A percentile compares a stretch with the other conserved stretches of the same genome.
These are phyloP conservation scores for Sporothrix euskadiensis DNA, from an alignment of 2,329 filamentous ascomycete species.

Conservation along the genomic window DNA sequence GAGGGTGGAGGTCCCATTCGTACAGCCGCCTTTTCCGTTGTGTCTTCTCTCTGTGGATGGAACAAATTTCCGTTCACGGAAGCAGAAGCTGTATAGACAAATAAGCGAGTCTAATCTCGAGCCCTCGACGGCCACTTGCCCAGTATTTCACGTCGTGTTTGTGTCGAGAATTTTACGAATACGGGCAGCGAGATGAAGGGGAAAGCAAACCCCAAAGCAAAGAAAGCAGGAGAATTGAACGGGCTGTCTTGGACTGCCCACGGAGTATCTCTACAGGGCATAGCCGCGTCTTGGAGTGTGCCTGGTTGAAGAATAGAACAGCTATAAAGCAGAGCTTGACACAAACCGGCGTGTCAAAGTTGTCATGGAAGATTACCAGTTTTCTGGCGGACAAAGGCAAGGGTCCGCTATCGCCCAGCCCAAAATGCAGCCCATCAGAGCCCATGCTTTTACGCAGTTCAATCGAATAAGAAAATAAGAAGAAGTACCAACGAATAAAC, in stretches of 20 bases:
- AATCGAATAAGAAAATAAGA: conserved; percentile 17
- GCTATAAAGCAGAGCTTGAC: conserved; percentile 16
- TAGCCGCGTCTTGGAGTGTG: conserved; percentile 14
- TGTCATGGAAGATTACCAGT: background rate
- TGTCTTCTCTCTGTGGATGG: background rate
- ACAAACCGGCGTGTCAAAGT: conserved; percentile 26
- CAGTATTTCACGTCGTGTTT: background rate
- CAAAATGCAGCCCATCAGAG: conserved; percentile 17
- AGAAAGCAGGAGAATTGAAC: background rate
- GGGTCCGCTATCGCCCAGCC: conserved; percentile 11
- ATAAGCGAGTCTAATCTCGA: background rate
- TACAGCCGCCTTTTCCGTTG: background rate
- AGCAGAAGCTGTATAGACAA: background rate
- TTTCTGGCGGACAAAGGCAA: background rate
- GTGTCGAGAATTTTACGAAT: background rate
- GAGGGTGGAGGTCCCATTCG: background rate
- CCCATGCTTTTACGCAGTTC: conserved; percentile 23
- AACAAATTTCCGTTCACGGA: background rate
- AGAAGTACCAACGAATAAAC: background rate
- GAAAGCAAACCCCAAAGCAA: background rate
- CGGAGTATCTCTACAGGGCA: conserved; percentile 1
- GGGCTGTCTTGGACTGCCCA: background rate
- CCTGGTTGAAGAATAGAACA: background rate
- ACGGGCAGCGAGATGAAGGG: background rate
- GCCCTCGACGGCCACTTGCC: background rate